Percentiles rank a stretch among this genome's conserved stretches.
These are phyloP conservation scores for Biscogniauxia sp. DNA, from an alignment of 2,329 filamentous ascomycete species.

Conservation along the genomic window DNA sequence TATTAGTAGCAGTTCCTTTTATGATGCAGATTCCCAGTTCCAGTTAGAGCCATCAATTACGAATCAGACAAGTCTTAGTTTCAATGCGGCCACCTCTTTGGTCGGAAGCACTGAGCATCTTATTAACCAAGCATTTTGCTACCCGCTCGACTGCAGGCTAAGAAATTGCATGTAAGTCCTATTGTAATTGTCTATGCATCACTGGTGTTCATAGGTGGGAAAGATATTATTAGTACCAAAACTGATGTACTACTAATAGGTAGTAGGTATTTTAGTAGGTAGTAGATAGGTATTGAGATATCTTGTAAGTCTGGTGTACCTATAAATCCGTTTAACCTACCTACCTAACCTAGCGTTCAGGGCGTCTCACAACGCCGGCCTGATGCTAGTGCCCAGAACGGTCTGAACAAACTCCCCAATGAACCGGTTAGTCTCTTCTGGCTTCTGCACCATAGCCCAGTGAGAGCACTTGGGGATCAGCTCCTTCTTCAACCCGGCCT, in stretches of 20 bases:
- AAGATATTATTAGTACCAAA: not conserved
- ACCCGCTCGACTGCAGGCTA: not conserved
- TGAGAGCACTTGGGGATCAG: slow-evolving; percentile 63
- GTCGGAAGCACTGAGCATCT: too few species aligned
- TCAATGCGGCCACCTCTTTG: not conserved
- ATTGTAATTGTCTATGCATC: too few species aligned
- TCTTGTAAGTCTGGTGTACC: not conserved
- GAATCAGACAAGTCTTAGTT: not conserved
- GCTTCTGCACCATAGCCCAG: slow-evolving; percentile 78
- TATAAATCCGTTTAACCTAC: not conserved
- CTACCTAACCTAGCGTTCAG: not conserved
- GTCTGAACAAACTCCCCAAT: slow-evolving; percentile 66
- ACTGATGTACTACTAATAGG: not conserved
- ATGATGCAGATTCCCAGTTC: too few species aligned
- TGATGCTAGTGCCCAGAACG: slow-evolving; percentile 38
- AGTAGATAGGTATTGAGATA: not conserved
- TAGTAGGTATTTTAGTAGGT: too few species aligned
- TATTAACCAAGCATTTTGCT: not conserved
- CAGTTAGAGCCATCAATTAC: too few species aligned
- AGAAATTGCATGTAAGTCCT: too few species aligned
- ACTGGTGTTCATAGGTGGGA: not conserved
- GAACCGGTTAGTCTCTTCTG: slow-evolving; percentile 66
- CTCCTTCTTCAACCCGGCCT: slow-evolving; percentile 58
- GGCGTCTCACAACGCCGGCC: slow-evolving; percentile 36
- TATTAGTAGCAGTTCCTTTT: too few species aligned